Evolutionary conservation across 2,329 filamentous ascomycete species (phyloP), one percentile per base, ranked within the genome.

Genomic region (Berkeleyomyces basicola): DNA sequence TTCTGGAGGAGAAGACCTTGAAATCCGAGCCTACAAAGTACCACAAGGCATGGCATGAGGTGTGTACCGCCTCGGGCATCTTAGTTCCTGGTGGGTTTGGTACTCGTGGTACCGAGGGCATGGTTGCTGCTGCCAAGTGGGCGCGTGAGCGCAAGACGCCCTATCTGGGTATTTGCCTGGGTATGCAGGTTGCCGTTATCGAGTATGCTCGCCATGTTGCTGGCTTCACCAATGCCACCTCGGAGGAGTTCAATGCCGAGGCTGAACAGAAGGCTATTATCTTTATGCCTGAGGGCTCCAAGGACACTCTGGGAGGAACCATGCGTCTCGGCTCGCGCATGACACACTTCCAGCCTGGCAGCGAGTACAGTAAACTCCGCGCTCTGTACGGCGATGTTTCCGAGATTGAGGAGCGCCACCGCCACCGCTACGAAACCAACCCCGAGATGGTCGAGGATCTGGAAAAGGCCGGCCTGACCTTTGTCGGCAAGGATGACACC

Each of bases 371-470:
- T 63, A 85, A 84, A 67, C 79, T 95, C 36, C 85, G 89, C 14
- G 80, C 81, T 6, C 75, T 95, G 7, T 95, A 95, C 72, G 86
- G 85, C 3, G 73, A 76, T 1, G 75, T 74, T 1, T 72, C 76
- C 0, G 72, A 74, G 16, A 79, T 87, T 51, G 74, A 79, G 64
- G 90, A 95, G 77, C 82, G 90, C 59, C 90, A 96, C 73, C 83
- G 90, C 65, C 90, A 96, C 74, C 82, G 90, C 44, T 96, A 95
- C 71, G 90, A 96, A 75, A 88, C 95, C 67, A 95, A 95, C 74
- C 90, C 90, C 0, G 80, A 82, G 9, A 85, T 86, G 69, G 82
- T 95, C 61, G 82, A 86, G 3, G 74, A 75, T 40, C 77, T 96
- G 3, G 80, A 88, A 67, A 74, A 80, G 55, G 82, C 79, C 4